Evolutionary conservation across 2,329 filamentous ascomycete species (phyloP), one percentile per base, ranked within the genome.

Genomic region (Knufia petricola): DNA sequence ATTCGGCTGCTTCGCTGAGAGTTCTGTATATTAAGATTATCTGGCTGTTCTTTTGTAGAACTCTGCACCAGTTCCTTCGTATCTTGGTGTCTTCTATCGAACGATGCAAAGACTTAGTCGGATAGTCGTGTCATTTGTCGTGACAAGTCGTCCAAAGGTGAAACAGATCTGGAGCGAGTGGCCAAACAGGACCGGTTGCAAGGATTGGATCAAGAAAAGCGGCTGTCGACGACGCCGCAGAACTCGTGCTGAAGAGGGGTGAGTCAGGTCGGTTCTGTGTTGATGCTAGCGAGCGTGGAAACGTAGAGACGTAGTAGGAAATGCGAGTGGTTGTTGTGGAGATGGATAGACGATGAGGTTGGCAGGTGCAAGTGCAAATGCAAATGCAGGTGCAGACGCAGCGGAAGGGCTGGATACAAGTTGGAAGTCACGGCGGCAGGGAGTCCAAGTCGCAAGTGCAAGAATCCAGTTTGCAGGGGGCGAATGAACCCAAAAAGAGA

Each of bases 231-330:
- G 36, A 26, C 13, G 37, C n/a, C 17, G 28, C n/a, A 23, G 38
- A 20, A 12, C 20, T 20, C 15, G 32, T 34, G 34, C n/a, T 23
- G 24, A 31, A 15, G 15, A 17, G 15, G n/a, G 23, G 19, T 9
- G 39, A 21, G 31, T 32, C n/a, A 38, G 24, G n/a, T 2, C n/a
- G 46, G 46, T 41, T 38, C 39, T 39, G 15, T 17, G 17, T 31
- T 48, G 37, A 17, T 23, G 15, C n/a, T 48, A 41, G 38, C 46
- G 46, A 41, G 37, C 19, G 46, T 48, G 28, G n/a, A 48, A 15
- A 37, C 43, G 32, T 24, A 37, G 43, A 12, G n/a, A n/a, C n/a
- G n/a, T n/a, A n/a, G n/a, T n/a, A n/a, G n/a, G 26, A 34, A 34
- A 36, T 6, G 30, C 28, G n/a, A 15, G 19, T 48, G 45, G 34